phyloP scores from a whole-genome alignment of 768 basidiomycete species.

The Auriscalpium vulgare region DNA sequence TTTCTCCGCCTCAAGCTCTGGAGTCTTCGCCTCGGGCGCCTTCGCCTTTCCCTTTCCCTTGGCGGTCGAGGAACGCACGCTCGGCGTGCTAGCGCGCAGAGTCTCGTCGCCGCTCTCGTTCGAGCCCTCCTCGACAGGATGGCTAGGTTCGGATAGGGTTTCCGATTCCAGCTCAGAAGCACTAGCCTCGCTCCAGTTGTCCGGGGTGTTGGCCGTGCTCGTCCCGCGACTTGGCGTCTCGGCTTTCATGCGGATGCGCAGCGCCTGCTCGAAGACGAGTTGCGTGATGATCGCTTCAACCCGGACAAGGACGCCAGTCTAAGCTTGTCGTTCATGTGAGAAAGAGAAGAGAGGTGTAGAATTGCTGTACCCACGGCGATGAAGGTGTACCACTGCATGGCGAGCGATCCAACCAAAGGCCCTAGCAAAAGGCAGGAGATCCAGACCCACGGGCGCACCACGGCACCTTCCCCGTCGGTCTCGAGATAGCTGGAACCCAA shows the following conservation, averaged over 20 bases:
- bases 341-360: not conserved
- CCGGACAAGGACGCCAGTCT: slow-evolving; percentile 34
- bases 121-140: slow-evolving; percentile 11
- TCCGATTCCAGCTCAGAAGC: not conserved
- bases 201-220: not conserved
- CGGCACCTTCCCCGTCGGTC: slow-evolving; percentile 36
- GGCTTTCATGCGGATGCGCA: slow-evolving; percentile 44
- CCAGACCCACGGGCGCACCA: slow-evolving; percentile 65
- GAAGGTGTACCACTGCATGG: slow-evolving; percentile 48
- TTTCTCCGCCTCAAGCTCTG: slow-evolving; percentile 19
- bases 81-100: slow-evolving; percentile 7
- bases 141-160: slow-evolving; percentile 16
- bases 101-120: not conserved
- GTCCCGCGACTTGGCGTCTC: slow-evolving; percentile 17
- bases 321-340: too few relatives aligned
- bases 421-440: slow-evolving; percentile 43
- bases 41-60: not conserved
- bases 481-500: slow-evolving; percentile 45
- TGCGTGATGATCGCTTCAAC: slow-evolving; percentile 41
- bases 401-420: slow-evolving; percentile 33
- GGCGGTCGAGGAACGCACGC: not conserved
- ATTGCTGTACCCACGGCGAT: slow-evolving; percentile 14
- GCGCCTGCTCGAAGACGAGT: slow-evolving; percentile 47
- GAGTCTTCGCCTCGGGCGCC: slow-evolving; percentile 19
- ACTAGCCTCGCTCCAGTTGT: not conserved